Conservation (phyloP, 139 green algal genomes). For the Micromonas pusilla region DNA sequence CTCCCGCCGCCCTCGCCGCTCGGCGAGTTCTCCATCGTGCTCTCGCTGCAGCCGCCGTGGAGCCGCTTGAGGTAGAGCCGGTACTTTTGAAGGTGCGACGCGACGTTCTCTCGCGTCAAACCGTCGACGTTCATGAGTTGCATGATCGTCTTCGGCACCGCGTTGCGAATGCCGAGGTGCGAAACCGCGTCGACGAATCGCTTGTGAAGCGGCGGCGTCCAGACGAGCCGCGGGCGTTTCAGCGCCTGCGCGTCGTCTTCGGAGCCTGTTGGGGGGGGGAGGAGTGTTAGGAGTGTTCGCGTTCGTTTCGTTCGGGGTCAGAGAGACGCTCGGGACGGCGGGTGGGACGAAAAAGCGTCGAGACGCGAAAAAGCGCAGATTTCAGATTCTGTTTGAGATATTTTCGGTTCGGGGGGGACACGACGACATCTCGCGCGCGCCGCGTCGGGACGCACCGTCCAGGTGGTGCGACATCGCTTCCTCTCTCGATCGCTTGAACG, state of each 20-base stretch:
- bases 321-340: not conserved
- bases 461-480: not conserved
- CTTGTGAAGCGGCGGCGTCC: slow-evolving; percentile 54
- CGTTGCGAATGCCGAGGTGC: slow-evolving; percentile 83
- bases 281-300: not conserved
- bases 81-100: slow-evolving; percentile 89
- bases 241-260: slow-evolving; percentile 4
- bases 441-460: not conserved
- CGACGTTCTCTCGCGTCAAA: slow-evolving; percentile 89
- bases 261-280: not conserved
- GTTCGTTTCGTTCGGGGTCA: not conserved
- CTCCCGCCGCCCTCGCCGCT: not conserved
- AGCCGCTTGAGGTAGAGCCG: slow-evolving; percentile 64
- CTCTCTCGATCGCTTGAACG: not conserved
- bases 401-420: not conserved
- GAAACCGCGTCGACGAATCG: slow-evolving; percentile 93
- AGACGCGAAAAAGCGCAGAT: not conserved
- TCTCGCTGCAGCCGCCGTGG: slow-evolving; percentile 22
- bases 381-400: not conserved
- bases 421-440: too few species aligned
- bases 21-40: slow-evolving; percentile 3
- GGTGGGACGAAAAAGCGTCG: too few species aligned
- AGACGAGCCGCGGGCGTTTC: slow-evolving; percentile 58
- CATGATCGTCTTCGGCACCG: slow-evolving; percentile 89
- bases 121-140: slow-evolving; percentile 84